These are phyloP conservation scores for sorghum (Sorghum bicolor) DNA, from an alignment of 176 grass and related monocot species.

Conservation along the genomic window Sorghum_bicolor_NCBIv3 NC_012879.2:9573501-9574000, in stretches of 20 bases:
- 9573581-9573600: slow-evolving; percentile 91
- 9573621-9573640: slow-evolving; percentile 99
- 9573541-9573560: slow-evolving; percentile 87
- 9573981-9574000: slow-evolving; percentile 86
- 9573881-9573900: slow-evolving; percentile 95
- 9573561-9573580: slow-evolving; percentile 90
- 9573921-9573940: slow-evolving; percentile 75
- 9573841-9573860: background rate
- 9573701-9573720: slow-evolving; percentile 99
- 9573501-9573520: slow-evolving; percentile 96
- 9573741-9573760: slow-evolving; percentile 96
- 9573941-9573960: slow-evolving; percentile 91
- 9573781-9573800: background rate
- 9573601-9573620: slow-evolving; percentile 98
- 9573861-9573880: slow-evolving; percentile 35
- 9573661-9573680: slow-evolving; percentile 95
- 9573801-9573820: background rate
- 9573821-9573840: background rate
- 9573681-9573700: slow-evolving; percentile 99
- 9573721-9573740: slow-evolving; percentile 87
- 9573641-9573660: slow-evolving; percentile 98
- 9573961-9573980: slow-evolving; percentile 68
- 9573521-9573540: slow-evolving; percentile 84
- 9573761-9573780: slow-evolving; percentile 4
- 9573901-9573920: slow-evolving; percentile 97